A percentile compares a stretch with the other conserved stretches of the same genome.
These are phyloP conservation scores for Globisporangium megalacanthum DNA, from an alignment of 352 stramenopile species.

Conservation along the genomic window DNA sequence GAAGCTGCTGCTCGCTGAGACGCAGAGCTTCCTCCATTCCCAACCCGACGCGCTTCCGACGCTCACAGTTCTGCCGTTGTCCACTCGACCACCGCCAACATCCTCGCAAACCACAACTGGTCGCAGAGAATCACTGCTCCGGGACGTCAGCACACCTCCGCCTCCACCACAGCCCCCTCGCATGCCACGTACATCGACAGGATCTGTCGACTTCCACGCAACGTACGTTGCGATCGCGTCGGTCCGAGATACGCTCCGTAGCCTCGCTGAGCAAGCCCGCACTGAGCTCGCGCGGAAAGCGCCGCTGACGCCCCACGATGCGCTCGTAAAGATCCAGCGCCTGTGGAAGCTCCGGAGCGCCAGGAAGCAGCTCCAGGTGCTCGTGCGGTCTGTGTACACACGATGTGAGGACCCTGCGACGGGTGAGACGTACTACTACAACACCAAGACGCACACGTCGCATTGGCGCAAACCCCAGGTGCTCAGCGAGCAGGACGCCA, in stretches of 20 bases:
- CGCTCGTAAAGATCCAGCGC: slow-evolving; percentile 59
- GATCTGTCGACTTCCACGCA: slow-evolving; percentile 37
- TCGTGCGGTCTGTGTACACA: slow-evolving; percentile 56
- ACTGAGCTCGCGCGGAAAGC: slow-evolving; percentile 37
- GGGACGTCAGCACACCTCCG: not conserved
- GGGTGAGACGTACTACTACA: slow-evolving; percentile 76
- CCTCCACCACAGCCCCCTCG: not conserved
- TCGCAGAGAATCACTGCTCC: not conserved
- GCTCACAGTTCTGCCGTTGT: not conserved
- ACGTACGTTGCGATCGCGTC: slow-evolving; percentile 27
- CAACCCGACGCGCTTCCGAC: not conserved
- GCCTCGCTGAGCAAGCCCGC: slow-evolving; percentile 39
- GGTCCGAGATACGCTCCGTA: slow-evolving; percentile 38
- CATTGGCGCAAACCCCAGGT: slow-evolving; percentile 61
- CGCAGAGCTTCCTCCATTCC: slow-evolving; percentile 26
- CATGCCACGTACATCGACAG: not conserved
- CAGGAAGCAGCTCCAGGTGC: slow-evolving; percentile 55
- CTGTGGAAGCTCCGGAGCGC: slow-evolving; percentile 70
- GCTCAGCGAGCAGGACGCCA: slow-evolving; percentile 25
- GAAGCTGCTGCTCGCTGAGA: slow-evolving; percentile 44
- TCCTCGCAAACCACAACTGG: not conserved
- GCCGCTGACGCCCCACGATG: slow-evolving; percentile 45
- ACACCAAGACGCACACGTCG: slow-evolving; percentile 56
- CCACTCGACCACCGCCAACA: not conserved
- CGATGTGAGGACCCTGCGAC: slow-evolving; percentile 53